phyloP scores from a whole-genome alignment of 2,329 filamentous ascomycete species.

The Pyricularia sp. region DNA sequence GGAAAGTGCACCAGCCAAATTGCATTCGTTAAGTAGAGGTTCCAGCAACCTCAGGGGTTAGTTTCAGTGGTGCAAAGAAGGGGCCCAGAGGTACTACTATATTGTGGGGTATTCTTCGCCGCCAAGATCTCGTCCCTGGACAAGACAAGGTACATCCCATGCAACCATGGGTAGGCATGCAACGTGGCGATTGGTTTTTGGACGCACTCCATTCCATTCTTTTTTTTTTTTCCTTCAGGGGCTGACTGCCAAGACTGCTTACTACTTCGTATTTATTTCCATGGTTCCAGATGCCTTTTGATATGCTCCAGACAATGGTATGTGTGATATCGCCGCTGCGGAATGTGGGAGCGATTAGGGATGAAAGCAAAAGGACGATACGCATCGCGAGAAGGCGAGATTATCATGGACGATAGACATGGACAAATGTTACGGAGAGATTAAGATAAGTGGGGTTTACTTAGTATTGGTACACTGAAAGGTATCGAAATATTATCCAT shows the following conservation, averaged over 20 bases:
- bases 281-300: background rate
- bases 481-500: no score
- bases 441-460: no score
- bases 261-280: background rate
- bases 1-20: background rate
- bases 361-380: background rate
- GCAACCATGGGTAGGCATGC: background rate
- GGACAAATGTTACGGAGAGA: no score
- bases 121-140: background rate
- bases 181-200: background rate
- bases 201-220: background rate
- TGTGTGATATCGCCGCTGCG: background rate
- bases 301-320: background rate
- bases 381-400: background rate
- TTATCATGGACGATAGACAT: background rate
- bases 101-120: background rate
- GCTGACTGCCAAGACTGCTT: background rate
- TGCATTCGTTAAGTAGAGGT: background rate
- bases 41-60: background rate
- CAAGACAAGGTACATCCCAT: background rate
- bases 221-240: background rate
- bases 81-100: background rate
- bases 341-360: background rate
- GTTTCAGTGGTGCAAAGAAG: background rate
- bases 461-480: no score